These are phyloP conservation scores for Wallacemonas sp. DNA, from an alignment of 208 protist genomes.

Conservation along the genomic window DNA sequence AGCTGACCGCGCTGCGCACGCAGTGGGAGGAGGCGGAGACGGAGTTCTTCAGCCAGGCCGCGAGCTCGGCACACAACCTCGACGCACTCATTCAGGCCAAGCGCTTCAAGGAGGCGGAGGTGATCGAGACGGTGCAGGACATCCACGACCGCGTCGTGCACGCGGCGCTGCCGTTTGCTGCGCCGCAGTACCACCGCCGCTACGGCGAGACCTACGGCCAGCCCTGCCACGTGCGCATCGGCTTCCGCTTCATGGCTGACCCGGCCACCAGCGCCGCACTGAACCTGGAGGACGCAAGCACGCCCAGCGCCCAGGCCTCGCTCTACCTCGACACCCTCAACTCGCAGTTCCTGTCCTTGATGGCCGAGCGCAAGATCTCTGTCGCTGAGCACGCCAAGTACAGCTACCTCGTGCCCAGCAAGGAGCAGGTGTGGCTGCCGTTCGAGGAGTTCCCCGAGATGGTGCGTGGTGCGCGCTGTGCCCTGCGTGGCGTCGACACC, in stretches of 20 bases:
- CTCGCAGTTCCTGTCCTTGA: slow-evolving; percentile 66
- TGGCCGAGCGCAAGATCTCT: slow-evolving; percentile 61
- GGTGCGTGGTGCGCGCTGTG: slow-evolving; percentile 79
- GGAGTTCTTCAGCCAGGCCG: slow-evolving; percentile 48
- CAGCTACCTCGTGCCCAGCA: slow-evolving; percentile 76
- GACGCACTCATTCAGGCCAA: slow-evolving; percentile 62
- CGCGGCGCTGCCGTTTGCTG: slow-evolving; percentile 73
- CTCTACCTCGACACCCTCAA: slow-evolving; percentile 57
- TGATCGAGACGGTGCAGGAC: slow-evolving; percentile 64
- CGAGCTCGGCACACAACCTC: slow-evolving; percentile 48
- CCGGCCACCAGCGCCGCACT: slow-evolving; percentile 22
- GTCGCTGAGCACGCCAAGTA: slow-evolving; percentile 47
- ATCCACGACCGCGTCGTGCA: slow-evolving; percentile 71
- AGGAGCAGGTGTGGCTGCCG: slow-evolving; percentile 71
- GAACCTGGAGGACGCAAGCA: slow-evolving; percentile 3
- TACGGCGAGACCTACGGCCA: slow-evolving; percentile 83
- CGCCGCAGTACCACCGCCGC: slow-evolving; percentile 86
- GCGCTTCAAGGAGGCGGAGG: slow-evolving; percentile 57
- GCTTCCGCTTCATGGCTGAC: slow-evolving; percentile 63
- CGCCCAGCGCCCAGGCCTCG: slow-evolving; percentile 8
- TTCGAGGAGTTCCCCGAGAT: slow-evolving; percentile 88
- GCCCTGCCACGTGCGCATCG: slow-evolving; percentile 80
- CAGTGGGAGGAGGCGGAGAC: slow-evolving; percentile 71
- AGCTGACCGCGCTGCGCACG: slow-evolving; percentile 36
- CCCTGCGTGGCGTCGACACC: slow-evolving; percentile 64